Base-by-base conservation (phyloP, 257 asterid species). In the Ligustrum vulgare region DNA sequence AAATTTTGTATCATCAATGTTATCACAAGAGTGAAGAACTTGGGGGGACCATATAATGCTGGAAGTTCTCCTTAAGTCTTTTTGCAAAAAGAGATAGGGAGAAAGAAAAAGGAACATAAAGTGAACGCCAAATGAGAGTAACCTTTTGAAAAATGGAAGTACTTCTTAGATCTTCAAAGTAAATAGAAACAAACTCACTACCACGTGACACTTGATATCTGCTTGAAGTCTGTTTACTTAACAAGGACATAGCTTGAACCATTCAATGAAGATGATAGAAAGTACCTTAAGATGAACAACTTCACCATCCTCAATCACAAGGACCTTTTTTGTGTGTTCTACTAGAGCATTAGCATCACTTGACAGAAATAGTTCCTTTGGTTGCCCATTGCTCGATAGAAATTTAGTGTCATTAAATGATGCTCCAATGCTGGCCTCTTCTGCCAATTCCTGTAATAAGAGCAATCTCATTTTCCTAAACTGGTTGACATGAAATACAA, bases 311-410 rank as follows among this genome's bases (percentile, higher is more conserved):
- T 91, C 97, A 79, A 89, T 85, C 75, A 93, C 91, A 86, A 93
- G 84, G 75, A 93, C 98, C 82, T 83, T 91, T 76, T 89, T 93
- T 11, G 98, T 93, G 87, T 93, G 98, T 82, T 93, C 98, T 80
- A 93, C 96, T 79, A 93, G 80, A 79, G 98, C 98, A 85, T 89
- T 89, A 75, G 97, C 91, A 77, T 93, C 98, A 84, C 98, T 93
- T 2, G 98, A 91, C 81, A 93, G 80, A 84, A 88, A 91, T 65
- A 93, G 82, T 79, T 93, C 98, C 78, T 85, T 91, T 8, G 97
- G 94, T 71, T 88, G 89, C 74, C 86, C 91, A 78, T 86, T 84
- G 80, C 84, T 85, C 25, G 91, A 87, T 75, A 86, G 95, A 84
- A 84, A 86, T 72, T 87, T 86, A 56, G 84, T 33, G 77, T 87